These are phyloP conservation scores for Fomitiporia mediterranea DNA, from an alignment of 1,284 basidiomycete species.

Conservation along the genomic window DNA sequence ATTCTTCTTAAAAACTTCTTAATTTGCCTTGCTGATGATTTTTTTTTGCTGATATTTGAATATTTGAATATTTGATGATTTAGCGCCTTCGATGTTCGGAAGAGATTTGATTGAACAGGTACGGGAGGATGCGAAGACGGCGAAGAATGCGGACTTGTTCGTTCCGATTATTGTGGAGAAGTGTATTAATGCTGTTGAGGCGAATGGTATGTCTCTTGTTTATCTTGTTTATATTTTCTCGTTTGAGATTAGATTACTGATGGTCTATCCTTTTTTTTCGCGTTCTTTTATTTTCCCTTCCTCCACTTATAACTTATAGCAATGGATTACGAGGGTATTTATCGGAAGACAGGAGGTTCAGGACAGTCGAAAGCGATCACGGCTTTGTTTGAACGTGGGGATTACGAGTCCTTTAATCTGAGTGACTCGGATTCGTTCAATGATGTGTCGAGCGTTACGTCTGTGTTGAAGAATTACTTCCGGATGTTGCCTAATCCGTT, in stretches of 20 bases:
- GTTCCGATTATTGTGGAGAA: slow-evolving; percentile 93
- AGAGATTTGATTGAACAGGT: slow-evolving; percentile 84
- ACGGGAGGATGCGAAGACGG: slow-evolving; percentile 60
- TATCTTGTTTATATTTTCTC: slow-evolving; percentile 2
- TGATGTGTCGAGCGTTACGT: slow-evolving; percentile 95
- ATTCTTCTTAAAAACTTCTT: too few relatives aligned
- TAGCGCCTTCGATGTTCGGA: slow-evolving; percentile 88
- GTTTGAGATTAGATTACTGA: too few relatives aligned
- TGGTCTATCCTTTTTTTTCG: too few relatives aligned
- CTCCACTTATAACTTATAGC: slow-evolving; percentile 37
- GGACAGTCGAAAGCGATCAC: slow-evolving; percentile 92
- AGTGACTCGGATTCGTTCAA: slow-evolving; percentile 87
- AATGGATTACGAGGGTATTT: slow-evolving; percentile 93
- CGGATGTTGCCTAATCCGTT: slow-evolving; percentile 86
- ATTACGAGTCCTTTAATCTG: slow-evolving; percentile 86
- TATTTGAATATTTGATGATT: too few relatives aligned
- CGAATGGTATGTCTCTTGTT: slow-evolving; percentile 52
- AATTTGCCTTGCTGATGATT: not conserved
- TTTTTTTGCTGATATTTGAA: too few relatives aligned
- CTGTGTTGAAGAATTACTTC: slow-evolving; percentile 97
- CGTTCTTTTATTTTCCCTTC: not conserved
- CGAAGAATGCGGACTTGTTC: slow-evolving; percentile 38
- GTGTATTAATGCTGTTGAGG: slow-evolving; percentile 90
- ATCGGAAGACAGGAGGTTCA: slow-evolving; percentile 94
- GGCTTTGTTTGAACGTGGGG: slow-evolving; percentile 90